Base-by-base conservation (phyloP, 2,329 filamentous ascomycete species). In the Hirsutella thompsonii region DNA sequence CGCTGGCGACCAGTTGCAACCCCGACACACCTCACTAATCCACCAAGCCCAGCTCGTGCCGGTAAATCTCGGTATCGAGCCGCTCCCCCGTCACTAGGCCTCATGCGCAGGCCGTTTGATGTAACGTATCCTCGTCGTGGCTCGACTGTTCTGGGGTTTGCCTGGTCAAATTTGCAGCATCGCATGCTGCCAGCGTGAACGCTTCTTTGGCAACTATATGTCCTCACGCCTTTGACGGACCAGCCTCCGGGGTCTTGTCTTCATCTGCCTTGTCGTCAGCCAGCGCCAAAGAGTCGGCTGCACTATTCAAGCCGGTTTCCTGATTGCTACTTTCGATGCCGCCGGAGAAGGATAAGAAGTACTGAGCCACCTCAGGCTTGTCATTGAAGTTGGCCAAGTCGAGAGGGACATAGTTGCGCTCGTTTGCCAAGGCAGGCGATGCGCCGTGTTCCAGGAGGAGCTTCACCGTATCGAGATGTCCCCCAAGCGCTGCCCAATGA, bases 401-500 rank as follows among this genome's bases (percentile, higher is more conserved):
- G 2, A 88, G 67, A 3, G 83, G 78, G 51, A 89, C 82, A 52
- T 94, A 85, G 21, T 93, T 88, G 37, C 83, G 83, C 55, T 81
- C 76, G 57, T 96, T 96, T 54, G 80, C 80, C 26, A 87, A 66
- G 10, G 79, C 79, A 4, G 88, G 79, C 44, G 87, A 81, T 1
- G 88, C 88, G 2, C 87, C 88, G 3, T 77, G 69, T 36, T 79
- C 77, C 2, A 94, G 69, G 11, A 98, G 71, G 1, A 79, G 63
- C 65, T 89, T 84, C 6, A 94, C 86, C 3, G 79, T 76, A 5
- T 81, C 75, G 3, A 96, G 66, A 54, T 95, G 89, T 2, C 89
- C 89, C 41, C 93, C 92, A 42, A 95, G 67, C 0, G 87, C 84
- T 0, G 90, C 90, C 89, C 89, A 96, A 64, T 98, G 92, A 43